Evolutionary conservation across 1,139 yeast species (phyloP).

Genomic region (Yamadazyma dushanensis): DNA sequence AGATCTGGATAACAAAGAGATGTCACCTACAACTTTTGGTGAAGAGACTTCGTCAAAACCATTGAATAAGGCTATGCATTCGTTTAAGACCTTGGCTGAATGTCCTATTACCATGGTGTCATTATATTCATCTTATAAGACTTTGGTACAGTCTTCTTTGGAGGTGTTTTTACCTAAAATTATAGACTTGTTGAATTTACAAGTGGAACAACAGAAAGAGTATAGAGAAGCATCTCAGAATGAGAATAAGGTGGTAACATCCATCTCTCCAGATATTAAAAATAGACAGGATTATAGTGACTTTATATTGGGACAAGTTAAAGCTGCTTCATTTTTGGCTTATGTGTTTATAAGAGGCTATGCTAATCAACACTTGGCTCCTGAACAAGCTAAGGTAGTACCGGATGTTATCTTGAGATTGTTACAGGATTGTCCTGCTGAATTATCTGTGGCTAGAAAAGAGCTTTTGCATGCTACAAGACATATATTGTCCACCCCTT

Average conservation of each 20-base stretch:
- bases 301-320: slow-evolving; percentile 91
- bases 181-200: slow-evolving; percentile 69
- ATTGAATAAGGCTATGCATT: slow-evolving; percentile 61
- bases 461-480: slow-evolving; percentile 93
- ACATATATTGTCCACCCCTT: slow-evolving; percentile 88
- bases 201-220: slow-evolving; percentile 55
- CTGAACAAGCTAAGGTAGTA: slow-evolving; percentile 64
- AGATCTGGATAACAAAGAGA: slow-evolving; percentile 26
- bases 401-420: slow-evolving; percentile 87
- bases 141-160: slow-evolving; percentile 66
- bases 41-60: slow-evolving; percentile 42
- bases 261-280: slow-evolving; percentile 63
- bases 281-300: slow-evolving; percentile 85
- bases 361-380: slow-evolving; percentile 62
- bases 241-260: slow-evolving; percentile 52
- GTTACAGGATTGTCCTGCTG: slow-evolving; percentile 96
- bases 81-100: slow-evolving; percentile 91
- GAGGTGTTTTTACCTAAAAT: slow-evolving; percentile 83
- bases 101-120: slow-evolving; percentile 97
- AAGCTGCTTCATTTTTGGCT: slow-evolving; percentile 93
- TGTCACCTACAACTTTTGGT: slow-evolving; percentile 31
- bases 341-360: slow-evolving; percentile 87
- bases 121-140: slow-evolving; percentile 82
- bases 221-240: slow-evolving; percentile 61
- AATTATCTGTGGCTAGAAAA: slow-evolving; percentile 86